A percentile compares a stretch with the other conserved stretches of the same genome.
phyloP scores from a whole-genome alignment of 495 filamentous ascomycete species.

The Cercophora samala region DNA sequence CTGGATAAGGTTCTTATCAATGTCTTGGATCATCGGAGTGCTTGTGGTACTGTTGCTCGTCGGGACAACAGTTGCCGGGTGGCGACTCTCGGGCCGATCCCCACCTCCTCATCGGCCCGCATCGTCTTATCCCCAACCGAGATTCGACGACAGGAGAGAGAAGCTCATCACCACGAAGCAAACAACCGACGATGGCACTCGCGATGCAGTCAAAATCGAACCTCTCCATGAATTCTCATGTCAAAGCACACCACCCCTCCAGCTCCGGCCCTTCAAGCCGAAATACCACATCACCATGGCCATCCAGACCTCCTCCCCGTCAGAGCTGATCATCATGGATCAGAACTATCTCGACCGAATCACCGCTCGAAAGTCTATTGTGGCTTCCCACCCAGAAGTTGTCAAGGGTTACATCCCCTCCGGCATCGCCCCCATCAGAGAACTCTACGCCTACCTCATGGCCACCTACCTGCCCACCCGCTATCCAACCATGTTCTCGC shows the following conservation, averaged over 20 bases:
- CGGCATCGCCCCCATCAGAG: slow-evolving; percentile 50
- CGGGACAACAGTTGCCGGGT: not conserved
- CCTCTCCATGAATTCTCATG: slow-evolving; percentile 60
- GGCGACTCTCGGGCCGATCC: slow-evolving; percentile 4
- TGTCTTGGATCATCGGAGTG: not conserved
- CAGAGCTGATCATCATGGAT: slow-evolving; percentile 65
- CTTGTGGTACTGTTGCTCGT: not conserved
- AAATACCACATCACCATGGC: slow-evolving; percentile 71
- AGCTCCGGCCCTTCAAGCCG: slow-evolving; percentile 66
- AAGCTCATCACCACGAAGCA: not conserved
- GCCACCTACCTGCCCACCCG: slow-evolving; percentile 61
- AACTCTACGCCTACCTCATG: slow-evolving; percentile 65
- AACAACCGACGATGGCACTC: slow-evolving; percentile 59
- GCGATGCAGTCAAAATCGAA: slow-evolving; percentile 49
- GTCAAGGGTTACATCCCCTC: slow-evolving; percentile 46
- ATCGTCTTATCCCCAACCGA: not conserved
- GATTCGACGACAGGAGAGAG: not conserved
- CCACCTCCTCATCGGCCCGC: not conserved
- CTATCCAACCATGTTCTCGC: slow-evolving; percentile 61
- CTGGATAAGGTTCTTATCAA: not conserved
- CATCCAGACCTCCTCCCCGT: slow-evolving; percentile 50
- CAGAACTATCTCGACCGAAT: slow-evolving; percentile 59
- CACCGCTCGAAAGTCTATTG: slow-evolving; percentile 47
- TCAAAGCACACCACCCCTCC: slow-evolving; percentile 53
- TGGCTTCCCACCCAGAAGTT: slow-evolving; percentile 48